phyloP scores from a whole-genome alignment of 73 alveolate genomes.

The Diophrys appendiculata region DNA sequence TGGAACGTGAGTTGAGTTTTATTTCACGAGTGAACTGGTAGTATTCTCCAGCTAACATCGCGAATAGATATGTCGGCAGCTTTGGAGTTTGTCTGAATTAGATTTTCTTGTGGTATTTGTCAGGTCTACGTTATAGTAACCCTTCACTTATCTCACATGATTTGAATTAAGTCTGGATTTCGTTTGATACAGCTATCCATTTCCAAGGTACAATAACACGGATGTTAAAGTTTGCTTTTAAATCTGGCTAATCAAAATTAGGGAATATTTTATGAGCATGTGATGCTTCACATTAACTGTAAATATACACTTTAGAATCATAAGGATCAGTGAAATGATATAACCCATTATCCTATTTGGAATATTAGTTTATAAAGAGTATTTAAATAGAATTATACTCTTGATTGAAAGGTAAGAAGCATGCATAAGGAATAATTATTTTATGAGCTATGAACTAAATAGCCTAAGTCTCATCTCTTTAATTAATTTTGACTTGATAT shows the following conservation, averaged over 20 bases:
- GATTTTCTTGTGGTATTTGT: background rate
- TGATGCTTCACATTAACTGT: too few species aligned
- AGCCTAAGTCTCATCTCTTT: too few species aligned
- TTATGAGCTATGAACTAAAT: too few species aligned
- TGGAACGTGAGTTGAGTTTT: conserved; percentile 22
- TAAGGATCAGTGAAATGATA: too few species aligned
- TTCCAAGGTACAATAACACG: conserved; percentile 78
- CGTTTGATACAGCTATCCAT: conserved; percentile 85
- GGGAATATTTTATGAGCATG: conserved; percentile 92
- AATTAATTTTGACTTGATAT: too few species aligned
- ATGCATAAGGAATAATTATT: too few species aligned
- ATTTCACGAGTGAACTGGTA: conserved; percentile 39
- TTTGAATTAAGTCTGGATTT: background rate
- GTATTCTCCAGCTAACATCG: conserved; percentile 23
- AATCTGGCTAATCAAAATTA: conserved; percentile 92
- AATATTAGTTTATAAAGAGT: too few species aligned
- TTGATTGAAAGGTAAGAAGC: too few species aligned
- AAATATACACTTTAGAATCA: too few species aligned
- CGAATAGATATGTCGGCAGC: conserved; percentile 24
- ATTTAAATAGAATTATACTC: too few species aligned
- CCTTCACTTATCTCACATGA: background rate
- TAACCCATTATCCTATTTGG: too few species aligned
- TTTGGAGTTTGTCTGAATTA: conserved; percentile 2
- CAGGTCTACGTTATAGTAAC: background rate
- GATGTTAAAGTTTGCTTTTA: conserved; percentile 76